phyloP scores from a whole-genome alignment of 371 early-diverging fungal genomes.

The Furculomyces boomerangus region DNA sequence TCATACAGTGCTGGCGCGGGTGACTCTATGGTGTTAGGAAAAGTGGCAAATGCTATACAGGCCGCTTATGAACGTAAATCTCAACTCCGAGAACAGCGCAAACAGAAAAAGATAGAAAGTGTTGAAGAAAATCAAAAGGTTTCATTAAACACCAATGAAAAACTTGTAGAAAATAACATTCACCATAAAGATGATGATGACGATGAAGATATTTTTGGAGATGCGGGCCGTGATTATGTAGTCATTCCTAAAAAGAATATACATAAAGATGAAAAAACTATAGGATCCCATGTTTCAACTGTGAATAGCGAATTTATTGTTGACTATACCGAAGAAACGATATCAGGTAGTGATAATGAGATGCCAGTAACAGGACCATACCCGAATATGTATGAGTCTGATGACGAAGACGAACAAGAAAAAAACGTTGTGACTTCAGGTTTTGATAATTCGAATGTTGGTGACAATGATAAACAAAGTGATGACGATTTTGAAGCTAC shows the following conservation, averaged over 20 bases:
- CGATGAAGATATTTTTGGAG: conserved; percentile 74
- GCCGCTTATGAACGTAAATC: conserved; percentile 25
- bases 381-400: conserved; percentile 1
- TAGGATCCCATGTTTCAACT: too few relatives aligned
- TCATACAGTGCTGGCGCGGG: conserved; percentile 26
- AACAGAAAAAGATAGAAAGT: conserved; percentile 7
- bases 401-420: neutral
- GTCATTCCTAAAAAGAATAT: conserved; percentile 7
- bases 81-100: conserved; percentile 12
- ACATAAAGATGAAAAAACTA: neutral
- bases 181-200: conserved; percentile 26
- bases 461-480: neutral
- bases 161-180: neutral
- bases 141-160: neutral
- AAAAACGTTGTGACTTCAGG: neutral
- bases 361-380: conserved; percentile 2
- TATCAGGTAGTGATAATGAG: conserved; percentile 1
- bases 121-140: neutral
- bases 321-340: too few relatives aligned
- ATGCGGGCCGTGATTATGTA: conserved; percentile 59
- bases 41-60: conserved; percentile 46
- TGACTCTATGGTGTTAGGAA: conserved; percentile 47
- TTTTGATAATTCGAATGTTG: neutral
- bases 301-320: too few relatives aligned
- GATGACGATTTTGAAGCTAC: too few relatives aligned